phyloP scores from a whole-genome alignment of 768 basidiomycete genomes.

The Agaricus sinodeliciosus region DNA sequence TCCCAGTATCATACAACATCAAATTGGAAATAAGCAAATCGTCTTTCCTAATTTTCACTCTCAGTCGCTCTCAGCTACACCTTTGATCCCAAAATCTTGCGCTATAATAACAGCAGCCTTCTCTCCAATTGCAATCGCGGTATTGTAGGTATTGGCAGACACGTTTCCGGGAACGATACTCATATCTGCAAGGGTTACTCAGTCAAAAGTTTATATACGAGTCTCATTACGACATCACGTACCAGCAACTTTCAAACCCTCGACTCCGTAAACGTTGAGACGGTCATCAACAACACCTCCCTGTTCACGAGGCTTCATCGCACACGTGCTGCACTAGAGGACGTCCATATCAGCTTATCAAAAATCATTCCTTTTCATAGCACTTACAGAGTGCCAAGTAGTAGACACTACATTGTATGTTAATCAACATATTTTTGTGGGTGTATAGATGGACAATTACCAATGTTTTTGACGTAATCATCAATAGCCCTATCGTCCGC shows the following conservation, averaged over 20 bases:
- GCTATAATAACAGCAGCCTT: slow-evolving; percentile 57
- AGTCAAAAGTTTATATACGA: background rate
- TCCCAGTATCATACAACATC: no score
- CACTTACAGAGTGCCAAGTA: slow-evolving; percentile 39
- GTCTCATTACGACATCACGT: slow-evolving; percentile 4
- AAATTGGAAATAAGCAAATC: no score
- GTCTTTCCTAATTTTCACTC: background rate
- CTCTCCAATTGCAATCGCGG: slow-evolving; percentile 46
- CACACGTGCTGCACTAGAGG: slow-evolving; percentile 53
- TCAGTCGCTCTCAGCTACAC: slow-evolving; percentile 11
- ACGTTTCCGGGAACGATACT: slow-evolving; percentile 35
- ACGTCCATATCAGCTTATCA: background rate
- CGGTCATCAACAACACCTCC: slow-evolving; percentile 57
- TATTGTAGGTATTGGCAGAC: slow-evolving; percentile 35
- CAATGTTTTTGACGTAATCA: slow-evolving; percentile 23
- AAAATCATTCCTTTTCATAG: background rate
- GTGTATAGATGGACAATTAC: slow-evolving; percentile 17
- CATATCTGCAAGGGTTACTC: slow-evolving; percentile 21
- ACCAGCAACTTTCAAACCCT: slow-evolving; percentile 55
- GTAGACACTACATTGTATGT: slow-evolving; percentile 25
- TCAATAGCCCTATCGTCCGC: slow-evolving; percentile 40
- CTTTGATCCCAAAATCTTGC: slow-evolving; percentile 35
- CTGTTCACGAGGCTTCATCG: slow-evolving; percentile 54
- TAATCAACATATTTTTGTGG: background rate
- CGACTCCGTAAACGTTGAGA: slow-evolving; percentile 58